Evolutionary conservation across 108 stramenopile genomes (phyloP), one percentile per base, ranked within the genome.

Genomic region (Cyclostephanos invisitatus): DNA sequence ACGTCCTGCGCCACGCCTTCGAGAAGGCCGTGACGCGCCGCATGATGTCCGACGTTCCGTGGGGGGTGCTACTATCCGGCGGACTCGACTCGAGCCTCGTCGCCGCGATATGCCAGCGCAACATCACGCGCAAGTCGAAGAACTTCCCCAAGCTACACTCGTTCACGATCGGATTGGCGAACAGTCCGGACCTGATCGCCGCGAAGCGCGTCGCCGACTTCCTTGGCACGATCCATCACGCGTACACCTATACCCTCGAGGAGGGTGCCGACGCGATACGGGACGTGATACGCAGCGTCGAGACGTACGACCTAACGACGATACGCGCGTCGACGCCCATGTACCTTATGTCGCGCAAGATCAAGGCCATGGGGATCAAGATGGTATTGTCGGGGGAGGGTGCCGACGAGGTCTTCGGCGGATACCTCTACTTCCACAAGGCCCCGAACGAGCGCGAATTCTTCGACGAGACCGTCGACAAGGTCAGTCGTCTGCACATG

Each of bases 361-460:
- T 99, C 85, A 98, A 98, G 85, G 97, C 97, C 64, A 97, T 97
- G 97, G 97, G 97, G n/a, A 97, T 99, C 63, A 99, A 99, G 79
- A 98, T 99, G 97, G 98, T 99, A n/a, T 80, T 99, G 50, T 87
- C 87, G 54, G 98, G 98, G 15, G 98, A 99, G 81, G 98, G 98
- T 47, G 97, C 97, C 28, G 98, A 99, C 74, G 98, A 99, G 78
- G 93, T 97, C 28, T 96, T 98, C 65, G 97, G 97, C 11, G 98
- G 98, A 12, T 99, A 99, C 86, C 92, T 99, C 42, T 99, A 99
- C 91, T 99, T 98, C 92, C 97, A 99, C 91, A 98, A 99, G 87
- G 95, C 96, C 9, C 98, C 98, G 81, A 97, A 97, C 83, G 88
- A 72, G 36, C 90, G 93, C 60, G 97, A 97, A 80, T 96, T 98